A percentile compares a stretch with the other conserved stretches of the same genome.
Evolutionary conservation across 805 yeast species (phyloP).

Genomic region (Candida oleophila): DNA sequence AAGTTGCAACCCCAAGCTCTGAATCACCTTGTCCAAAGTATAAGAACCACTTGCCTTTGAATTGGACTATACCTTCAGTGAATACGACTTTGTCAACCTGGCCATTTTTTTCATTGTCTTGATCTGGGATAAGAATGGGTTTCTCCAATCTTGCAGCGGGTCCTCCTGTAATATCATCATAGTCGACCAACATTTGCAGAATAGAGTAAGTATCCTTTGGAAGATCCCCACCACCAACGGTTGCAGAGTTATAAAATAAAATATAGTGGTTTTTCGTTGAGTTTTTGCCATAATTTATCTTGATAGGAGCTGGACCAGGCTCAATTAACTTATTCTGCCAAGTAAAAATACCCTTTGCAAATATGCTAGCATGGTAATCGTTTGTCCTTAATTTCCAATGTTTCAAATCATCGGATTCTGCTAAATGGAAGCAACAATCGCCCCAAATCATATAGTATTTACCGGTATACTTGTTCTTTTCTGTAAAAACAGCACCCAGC

Average conservation of each 20-base stretch:
- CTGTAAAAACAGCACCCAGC: slow-evolving; percentile 39
- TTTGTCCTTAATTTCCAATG: slow-evolving; percentile 27
- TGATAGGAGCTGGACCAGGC: slow-evolving; percentile 43
- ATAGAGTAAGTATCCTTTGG: slow-evolving; percentile 32
- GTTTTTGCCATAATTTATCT: slow-evolving; percentile 20
- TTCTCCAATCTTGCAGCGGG: slow-evolving; percentile 38
- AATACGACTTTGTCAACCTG: slow-evolving; percentile 43
- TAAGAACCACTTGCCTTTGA: slow-evolving; percentile 39
- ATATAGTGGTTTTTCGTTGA: slow-evolving; percentile 28
- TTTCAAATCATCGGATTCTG: slow-evolving; percentile 32
- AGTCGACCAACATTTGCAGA: slow-evolving; percentile 42
- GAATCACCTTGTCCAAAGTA: slow-evolving; percentile 46
- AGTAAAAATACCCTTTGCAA: slow-evolving; percentile 25
- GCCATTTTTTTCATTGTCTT: slow-evolving; percentile 33
- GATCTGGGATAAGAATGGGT: slow-evolving; percentile 35
- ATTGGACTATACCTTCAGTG: slow-evolving; percentile 44
- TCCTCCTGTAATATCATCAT: slow-evolving; percentile 31
- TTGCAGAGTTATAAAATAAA: slow-evolving; percentile 38
- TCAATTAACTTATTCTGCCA: slow-evolving; percentile 40
- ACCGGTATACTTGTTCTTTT: slow-evolving; percentile 27
- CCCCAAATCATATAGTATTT: slow-evolving; percentile 45
- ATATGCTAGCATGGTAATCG: slow-evolving; percentile 18
- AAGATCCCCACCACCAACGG: slow-evolving; percentile 33
- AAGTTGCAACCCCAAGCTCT: slow-evolving; percentile 42
- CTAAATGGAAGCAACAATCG: slow-evolving; percentile 38